phyloP scores from a whole-genome alignment of 2,329 filamentous ascomycete species.

The Neoascochyta sp. region DNA sequence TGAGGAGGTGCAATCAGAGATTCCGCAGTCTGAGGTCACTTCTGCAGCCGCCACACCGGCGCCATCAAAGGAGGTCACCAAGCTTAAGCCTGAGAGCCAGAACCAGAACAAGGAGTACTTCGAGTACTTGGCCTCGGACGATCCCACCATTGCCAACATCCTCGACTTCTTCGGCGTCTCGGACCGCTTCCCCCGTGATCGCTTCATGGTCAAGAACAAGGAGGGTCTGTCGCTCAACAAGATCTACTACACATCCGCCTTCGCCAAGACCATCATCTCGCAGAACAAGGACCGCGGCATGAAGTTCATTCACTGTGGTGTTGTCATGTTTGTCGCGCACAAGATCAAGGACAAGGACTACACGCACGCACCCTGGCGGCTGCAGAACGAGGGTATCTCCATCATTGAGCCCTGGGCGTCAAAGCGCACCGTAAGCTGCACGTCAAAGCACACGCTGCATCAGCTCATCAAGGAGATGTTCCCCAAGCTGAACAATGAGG shows the following conservation, averaged over 20 bases:
- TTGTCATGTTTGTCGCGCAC: conserved; percentile 76
- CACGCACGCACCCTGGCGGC: conserved; percentile 84
- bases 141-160: conserved; percentile 73
- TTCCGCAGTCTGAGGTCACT: conserved; percentile 6
- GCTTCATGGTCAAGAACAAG: conserved; percentile 95
- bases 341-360: conserved; percentile 94
- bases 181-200: conserved; percentile 76
- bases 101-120: conserved; percentile 76
- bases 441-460: conserved; percentile 72
- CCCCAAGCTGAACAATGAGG: conserved; percentile 73
- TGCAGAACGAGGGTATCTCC: conserved; percentile 89
- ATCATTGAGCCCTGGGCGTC: conserved; percentile 90
- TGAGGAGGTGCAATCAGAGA: conserved; percentile 16
- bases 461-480: conserved; percentile 94
- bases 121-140: conserved; percentile 75
- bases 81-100: conserved; percentile 46
- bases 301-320: conserved; percentile 93
- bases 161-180: conserved; percentile 83
- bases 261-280: conserved; percentile 79
- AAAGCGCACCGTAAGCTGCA: conserved; percentile 71
- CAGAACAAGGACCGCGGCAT: conserved; percentile 87
- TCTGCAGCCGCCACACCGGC: conserved; percentile 10
- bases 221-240: conserved; percentile 84
- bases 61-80: conserved; percentile 12
- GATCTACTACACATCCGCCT: conserved; percentile 88